A percentile compares a stretch with the other conserved stretches of the same genome.
Conservation (phyloP, 176 grass and related monocot genomes). For the Cenchrus americanus region DNA sequence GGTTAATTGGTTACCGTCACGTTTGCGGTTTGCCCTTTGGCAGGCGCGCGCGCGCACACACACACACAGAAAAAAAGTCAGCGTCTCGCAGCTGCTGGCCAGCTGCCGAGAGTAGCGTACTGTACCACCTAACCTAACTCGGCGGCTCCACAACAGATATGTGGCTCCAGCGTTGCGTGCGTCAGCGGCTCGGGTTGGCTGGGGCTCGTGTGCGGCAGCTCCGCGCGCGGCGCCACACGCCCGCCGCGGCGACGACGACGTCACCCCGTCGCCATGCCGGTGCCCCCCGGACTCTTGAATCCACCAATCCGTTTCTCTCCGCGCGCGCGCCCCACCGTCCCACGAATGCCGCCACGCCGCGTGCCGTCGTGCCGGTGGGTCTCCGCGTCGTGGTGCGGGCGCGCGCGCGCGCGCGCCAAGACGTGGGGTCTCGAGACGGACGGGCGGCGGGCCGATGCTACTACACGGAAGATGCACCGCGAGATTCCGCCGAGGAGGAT, state of each 20-base stretch:
- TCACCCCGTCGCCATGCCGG: not conserved
- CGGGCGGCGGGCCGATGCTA: too few relatives aligned
- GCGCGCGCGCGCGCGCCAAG: not conserved
- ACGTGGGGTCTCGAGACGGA: not conserved
- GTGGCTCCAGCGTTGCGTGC: not conserved
- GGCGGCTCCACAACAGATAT: not conserved
- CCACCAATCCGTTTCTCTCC: too few relatives aligned
- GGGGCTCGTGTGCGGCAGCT: not conserved
- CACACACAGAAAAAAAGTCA: not conserved
- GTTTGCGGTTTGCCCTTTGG: too few relatives aligned
- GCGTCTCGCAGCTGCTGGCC: not conserved
- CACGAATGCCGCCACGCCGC: not conserved
- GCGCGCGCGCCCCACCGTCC: not conserved
- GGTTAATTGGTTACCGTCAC: too few relatives aligned
- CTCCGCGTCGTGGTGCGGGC: too few relatives aligned
- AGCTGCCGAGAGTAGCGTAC: not conserved
- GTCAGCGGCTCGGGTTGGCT: not conserved
- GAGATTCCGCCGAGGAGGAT: not conserved
- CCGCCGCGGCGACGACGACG: conserved; percentile 21
- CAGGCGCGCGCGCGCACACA: too few relatives aligned
- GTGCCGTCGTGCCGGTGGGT: not conserved
- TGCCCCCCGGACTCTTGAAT: not conserved
- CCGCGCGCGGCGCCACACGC: conserved; percentile 39
- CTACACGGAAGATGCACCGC: not conserved
- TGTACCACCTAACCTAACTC: conserved; percentile 28